Percentiles rank a stretch among this genome's conserved stretches.
These are phyloP conservation scores for Phoma sp. DNA, from an alignment of 2,329 filamentous ascomycete species.

Conservation along the genomic window DNA sequence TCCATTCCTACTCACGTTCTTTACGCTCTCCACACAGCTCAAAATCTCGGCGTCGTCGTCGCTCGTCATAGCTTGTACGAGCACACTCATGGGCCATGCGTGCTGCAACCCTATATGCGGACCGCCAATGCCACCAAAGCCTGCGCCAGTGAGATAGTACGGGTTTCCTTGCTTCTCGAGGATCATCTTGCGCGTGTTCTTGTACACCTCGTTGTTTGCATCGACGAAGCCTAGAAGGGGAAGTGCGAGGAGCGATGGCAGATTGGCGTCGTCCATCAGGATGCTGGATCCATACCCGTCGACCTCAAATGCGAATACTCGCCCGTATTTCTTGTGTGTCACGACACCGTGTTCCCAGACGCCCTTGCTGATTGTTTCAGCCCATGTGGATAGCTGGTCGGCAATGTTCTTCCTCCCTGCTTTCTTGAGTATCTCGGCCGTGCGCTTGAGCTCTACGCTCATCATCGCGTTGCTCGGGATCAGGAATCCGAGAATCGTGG, in stretches of 20 bases:
- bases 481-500: slow-evolving; percentile 91
- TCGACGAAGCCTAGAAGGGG: slow-evolving; percentile 79
- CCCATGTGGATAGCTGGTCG: slow-evolving; percentile 60
- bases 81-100: slow-evolving; percentile 95
- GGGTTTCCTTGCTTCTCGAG: slow-evolving; percentile 80
- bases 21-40: slow-evolving; percentile 74
- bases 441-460: slow-evolving; percentile 81
- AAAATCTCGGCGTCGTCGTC: slow-evolving; percentile 83
- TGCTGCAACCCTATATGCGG: slow-evolving; percentile 82
- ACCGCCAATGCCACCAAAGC: slow-evolving; percentile 88
- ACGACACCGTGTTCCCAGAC: slow-evolving; percentile 87
- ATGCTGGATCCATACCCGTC: slow-evolving; percentile 84
- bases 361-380: slow-evolving; percentile 72
- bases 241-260: slow-evolving; percentile 79
- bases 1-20: slow-evolving; percentile 76
- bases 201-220: slow-evolving; percentile 72
- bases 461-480: slow-evolving; percentile 98
- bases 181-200: slow-evolving; percentile 87
- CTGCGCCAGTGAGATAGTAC: slow-evolving; percentile 79
- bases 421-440: slow-evolving; percentile 70
- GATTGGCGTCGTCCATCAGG: slow-evolving; percentile 89
- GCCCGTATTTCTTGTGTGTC: slow-evolving; percentile 73
- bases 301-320: slow-evolving; percentile 86
- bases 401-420: slow-evolving; percentile 62
- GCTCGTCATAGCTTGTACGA: slow-evolving; percentile 89